Conservation (phyloP, 495 filamentous ascomycete genomes). For the Pyronema omphalodes region DNA sequence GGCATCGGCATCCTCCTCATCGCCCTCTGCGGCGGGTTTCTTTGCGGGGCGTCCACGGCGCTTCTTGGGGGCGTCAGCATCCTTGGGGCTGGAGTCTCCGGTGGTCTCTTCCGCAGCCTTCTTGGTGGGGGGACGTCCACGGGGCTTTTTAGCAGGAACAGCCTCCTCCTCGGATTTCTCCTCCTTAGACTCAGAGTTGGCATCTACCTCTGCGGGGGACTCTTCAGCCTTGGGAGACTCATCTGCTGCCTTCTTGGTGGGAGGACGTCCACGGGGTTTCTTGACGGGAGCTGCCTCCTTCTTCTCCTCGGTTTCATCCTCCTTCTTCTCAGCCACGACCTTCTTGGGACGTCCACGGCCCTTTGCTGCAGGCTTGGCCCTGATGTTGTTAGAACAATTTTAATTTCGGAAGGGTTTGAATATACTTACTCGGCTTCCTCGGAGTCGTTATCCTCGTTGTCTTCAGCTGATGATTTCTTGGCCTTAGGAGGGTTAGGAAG, state of each 20-base stretch:
- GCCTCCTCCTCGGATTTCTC: neutral
- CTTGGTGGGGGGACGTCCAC: too few species aligned
- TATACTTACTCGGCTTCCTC: neutral
- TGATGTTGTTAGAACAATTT: neutral
- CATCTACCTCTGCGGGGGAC: neutral
- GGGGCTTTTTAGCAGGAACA: neutral
- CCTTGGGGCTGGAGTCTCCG: neutral
- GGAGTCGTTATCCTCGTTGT: neutral
- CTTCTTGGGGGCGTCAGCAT: conserved; percentile 11
- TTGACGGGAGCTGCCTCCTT: neutral
- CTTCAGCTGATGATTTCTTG: conserved; percentile 5
- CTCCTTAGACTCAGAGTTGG: neutral
- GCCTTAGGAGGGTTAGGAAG: conserved; percentile 5
- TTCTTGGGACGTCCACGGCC: conserved; percentile 9
- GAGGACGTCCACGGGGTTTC: neutral
- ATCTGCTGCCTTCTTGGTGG: too few species aligned
- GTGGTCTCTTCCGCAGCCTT: neutral
- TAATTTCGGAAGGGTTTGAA: neutral
- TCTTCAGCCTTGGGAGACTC: too few species aligned
- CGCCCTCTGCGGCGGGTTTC: neutral
- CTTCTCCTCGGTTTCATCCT: neutral
- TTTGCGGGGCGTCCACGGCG: conserved; percentile 16
- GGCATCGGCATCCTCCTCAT: neutral
- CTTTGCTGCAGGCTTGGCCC: conserved; percentile 4
- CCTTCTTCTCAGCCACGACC: neutral